Base-by-base conservation (phyloP, 2,329 filamentous ascomycete species). In the Fusarium oxysporum region DNA sequence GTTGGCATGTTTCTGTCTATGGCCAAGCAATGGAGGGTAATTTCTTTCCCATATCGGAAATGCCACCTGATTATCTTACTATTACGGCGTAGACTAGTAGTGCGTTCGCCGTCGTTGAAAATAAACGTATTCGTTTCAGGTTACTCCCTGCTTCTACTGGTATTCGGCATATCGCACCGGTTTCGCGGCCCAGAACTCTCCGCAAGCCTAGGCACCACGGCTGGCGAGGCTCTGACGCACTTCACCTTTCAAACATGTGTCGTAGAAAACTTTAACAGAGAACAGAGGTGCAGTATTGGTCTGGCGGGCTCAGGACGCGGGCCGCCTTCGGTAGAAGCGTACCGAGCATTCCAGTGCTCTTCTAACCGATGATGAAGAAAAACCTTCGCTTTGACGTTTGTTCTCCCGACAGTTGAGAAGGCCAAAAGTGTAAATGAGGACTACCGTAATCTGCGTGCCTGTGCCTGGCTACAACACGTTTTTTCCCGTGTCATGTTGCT, bases 41-140 rank as follows among this genome's bases (percentile, higher is more conserved):
- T 56, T 51, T 54, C 33, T 53, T 61, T 55, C 41, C 33, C 38
- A 25, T 19, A n/a, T 51, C 9, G 32, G 65, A 53, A 66, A 45
- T 62, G 38, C 70, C 56, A 51, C 60, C 47, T 40, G 48, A 56
- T 43, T 33, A 33, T 51, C n/a, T 30, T 30, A 61, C n/a, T 56
- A 17, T 25, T 32, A 47, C 21, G 40, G 37, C 33, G 58, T 33
- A 28, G 54, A 48, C 40, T 33, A 45, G n/a, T 17, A n/a, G 6
- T 23, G n/a, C 59, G 45, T 47, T 47, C 56, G n/a, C 56, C 68
- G 50, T 54, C 48, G n/a, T 48, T 56, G 53, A 35, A 62, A 43
- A 58, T 28, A 54, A 48, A 61, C 54, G 65, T 72, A 70, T 70
- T 72, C 65, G 70, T 73, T 73, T 72, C 70, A 73, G 70, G 70